phyloP scores from a whole-genome alignment of 352 stramenopile species.

The Pythium volutum region DNA sequence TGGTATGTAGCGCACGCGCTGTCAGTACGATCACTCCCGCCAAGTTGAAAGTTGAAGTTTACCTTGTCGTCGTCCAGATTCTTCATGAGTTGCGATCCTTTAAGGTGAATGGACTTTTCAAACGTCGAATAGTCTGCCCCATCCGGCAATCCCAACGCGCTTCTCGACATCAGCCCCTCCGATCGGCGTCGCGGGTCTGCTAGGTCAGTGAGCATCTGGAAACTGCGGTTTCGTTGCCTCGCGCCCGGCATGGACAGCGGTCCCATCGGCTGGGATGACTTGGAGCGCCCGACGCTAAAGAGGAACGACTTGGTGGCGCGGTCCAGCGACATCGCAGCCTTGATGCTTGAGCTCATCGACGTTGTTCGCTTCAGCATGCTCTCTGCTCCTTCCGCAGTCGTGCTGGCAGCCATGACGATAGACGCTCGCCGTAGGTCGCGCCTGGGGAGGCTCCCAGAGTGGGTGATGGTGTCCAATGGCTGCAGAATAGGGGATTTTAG shows the following conservation, averaged over 20 bases:
- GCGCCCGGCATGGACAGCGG: constrained; percentile 32
- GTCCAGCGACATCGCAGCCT: constrained; percentile 64
- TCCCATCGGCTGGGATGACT: constrained; percentile 28
- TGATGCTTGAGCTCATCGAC: constrained; percentile 60
- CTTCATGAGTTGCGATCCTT: constrained; percentile 78
- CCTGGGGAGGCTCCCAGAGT: constrained; percentile 61
- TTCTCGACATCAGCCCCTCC: constrained; percentile 32
- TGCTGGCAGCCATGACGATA: constrained; percentile 21
- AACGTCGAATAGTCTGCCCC: constrained; percentile 70
- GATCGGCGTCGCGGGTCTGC: constrained; percentile 13
- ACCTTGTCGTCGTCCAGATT: constrained; percentile 81
- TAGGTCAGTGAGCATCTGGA: constrained; percentile 20
- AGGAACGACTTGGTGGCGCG: constrained; percentile 70
- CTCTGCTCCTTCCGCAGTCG: constrained; percentile 24
- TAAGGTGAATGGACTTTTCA: constrained; percentile 85
- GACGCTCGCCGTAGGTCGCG: constrained; percentile 43
- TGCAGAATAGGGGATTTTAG: constrained; percentile 14
- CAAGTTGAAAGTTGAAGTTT: neutral
- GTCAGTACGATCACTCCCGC: neutral
- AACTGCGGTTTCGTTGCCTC: constrained; percentile 46
- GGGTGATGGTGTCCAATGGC: constrained; percentile 58
- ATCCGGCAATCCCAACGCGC: constrained; percentile 26
- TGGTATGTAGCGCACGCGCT: too few species aligned
- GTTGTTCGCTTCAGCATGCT: constrained; percentile 51
- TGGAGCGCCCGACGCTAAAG: constrained; percentile 59